These are phyloP conservation scores for Penicillium corylophilum DNA, from an alignment of 2,329 filamentous ascomycete species.

Conservation along the genomic window DNA sequence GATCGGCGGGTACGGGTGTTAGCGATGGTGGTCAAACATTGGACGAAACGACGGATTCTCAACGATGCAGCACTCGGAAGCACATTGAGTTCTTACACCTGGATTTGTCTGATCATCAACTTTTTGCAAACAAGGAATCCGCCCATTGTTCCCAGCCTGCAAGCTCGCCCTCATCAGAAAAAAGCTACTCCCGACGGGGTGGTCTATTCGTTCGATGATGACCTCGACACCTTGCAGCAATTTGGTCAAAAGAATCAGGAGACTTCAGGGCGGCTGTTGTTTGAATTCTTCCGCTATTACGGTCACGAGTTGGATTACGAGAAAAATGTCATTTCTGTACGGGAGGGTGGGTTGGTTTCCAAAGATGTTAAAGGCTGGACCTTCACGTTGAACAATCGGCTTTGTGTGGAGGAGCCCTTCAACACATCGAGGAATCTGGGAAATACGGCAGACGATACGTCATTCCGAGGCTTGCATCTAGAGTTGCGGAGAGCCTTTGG, in stretches of 20 bases:
- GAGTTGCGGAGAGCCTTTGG: constrained; percentile 89
- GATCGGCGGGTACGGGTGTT: constrained; percentile 87
- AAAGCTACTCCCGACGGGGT: constrained; percentile 63
- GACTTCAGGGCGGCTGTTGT: constrained; percentile 79
- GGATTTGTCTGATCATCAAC: constrained; percentile 97
- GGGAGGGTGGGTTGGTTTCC: constrained; percentile 72
- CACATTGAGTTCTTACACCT: constrained; percentile 96
- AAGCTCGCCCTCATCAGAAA: constrained; percentile 67
- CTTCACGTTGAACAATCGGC: constrained; percentile 71
- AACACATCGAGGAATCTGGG: constrained; percentile 85
- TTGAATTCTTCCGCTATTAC: constrained; percentile 93
- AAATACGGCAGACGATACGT: constrained; percentile 94
- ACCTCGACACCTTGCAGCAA: constrained; percentile 69
- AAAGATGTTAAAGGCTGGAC: constrained; percentile 91
- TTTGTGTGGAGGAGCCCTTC: constrained; percentile 97
- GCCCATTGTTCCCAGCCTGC: constrained; percentile 80
- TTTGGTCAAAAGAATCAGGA: constrained; percentile 80
- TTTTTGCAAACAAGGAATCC: constrained; percentile 87
- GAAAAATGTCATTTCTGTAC: constrained; percentile 78
- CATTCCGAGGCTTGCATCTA: constrained; percentile 84
- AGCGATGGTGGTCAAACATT: constrained; percentile 97
- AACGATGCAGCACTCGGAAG: constrained; percentile 97
- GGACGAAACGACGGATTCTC: constrained; percentile 87
- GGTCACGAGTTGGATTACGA: constrained; percentile 91
- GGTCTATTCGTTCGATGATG: constrained; percentile 79